Evolutionary conservation across 139 green algal species (phyloP).

Genomic region (Marvania coccoides): DNA sequence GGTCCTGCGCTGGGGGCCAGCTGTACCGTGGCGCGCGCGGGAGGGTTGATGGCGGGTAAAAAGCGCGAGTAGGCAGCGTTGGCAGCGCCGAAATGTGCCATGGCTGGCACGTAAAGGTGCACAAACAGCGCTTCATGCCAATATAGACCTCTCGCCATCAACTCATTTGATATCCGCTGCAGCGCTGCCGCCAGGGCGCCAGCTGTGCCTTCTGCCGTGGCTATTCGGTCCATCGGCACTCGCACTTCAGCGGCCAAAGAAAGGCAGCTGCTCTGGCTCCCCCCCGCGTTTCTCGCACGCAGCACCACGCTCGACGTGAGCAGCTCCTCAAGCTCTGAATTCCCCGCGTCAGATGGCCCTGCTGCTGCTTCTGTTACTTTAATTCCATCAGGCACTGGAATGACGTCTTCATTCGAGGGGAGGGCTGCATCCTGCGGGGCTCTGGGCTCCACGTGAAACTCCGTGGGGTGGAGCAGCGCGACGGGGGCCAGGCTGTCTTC

Average conservation of each 20-base stretch:
- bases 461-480: conserved; percentile 50
- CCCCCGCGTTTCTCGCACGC: background rate
- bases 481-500: conserved; percentile 34
- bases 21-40: conserved; percentile 74
- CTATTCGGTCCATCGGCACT: too few relatives aligned
- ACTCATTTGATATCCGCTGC: background rate
- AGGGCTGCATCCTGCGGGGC: background rate
- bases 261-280: too few relatives aligned
- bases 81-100: conserved; percentile 76
- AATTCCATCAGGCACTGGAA: background rate
- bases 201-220: background rate
- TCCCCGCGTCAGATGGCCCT: background rate
- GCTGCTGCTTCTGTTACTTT: background rate
- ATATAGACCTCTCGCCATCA: background rate
- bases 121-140: conserved; percentile 63
- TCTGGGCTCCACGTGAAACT: conserved; percentile 71
- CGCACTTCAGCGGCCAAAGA: too few relatives aligned
- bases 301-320: background rate
- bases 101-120: conserved; percentile 80
- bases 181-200: conserved; percentile 3
- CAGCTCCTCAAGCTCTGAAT: background rate
- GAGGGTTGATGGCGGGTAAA: conserved; percentile 61
- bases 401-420: conserved; percentile 2
- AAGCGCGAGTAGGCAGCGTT: conserved; percentile 77
- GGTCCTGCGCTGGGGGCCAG: background rate